phyloP scores from a whole-genome alignment of 1,284 basidiomycete genomes.

The Athelia sp. region DNA sequence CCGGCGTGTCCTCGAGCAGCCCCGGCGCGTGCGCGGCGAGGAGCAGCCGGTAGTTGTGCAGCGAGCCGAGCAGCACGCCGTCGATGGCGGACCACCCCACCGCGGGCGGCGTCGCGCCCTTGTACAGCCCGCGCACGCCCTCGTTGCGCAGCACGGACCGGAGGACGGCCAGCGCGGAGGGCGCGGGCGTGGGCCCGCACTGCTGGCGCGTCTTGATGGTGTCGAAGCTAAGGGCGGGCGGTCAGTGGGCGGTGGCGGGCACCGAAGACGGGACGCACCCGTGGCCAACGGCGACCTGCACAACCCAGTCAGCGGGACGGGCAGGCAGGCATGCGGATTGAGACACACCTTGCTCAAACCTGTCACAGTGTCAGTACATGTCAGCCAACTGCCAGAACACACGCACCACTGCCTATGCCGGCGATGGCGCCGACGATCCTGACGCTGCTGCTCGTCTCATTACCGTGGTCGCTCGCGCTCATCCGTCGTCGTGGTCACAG shows the following conservation, averaged over 20 bases:
- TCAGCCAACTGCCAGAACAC: slow-evolving; percentile 2
- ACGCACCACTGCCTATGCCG: slow-evolving; percentile 57
- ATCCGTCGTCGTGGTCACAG: too few relatives aligned
- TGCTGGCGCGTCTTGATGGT: slow-evolving; percentile 76
- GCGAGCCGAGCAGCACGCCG: slow-evolving; percentile 67
- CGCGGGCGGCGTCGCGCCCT: slow-evolving; percentile 71
- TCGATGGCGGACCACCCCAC: slow-evolving; percentile 78
- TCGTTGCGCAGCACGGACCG: slow-evolving; percentile 60
- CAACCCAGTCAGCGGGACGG: slow-evolving; percentile 9
- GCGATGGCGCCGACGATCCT: slow-evolving; percentile 56
- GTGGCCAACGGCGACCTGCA: slow-evolving; percentile 68
- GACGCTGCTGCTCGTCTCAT: neutral
- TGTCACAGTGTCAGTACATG: slow-evolving; percentile 15
- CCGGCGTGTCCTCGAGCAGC: slow-evolving; percentile 47
- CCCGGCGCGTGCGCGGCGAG: slow-evolving; percentile 39
- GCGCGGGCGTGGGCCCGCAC: slow-evolving; percentile 70
- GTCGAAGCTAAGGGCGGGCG: slow-evolving; percentile 56
- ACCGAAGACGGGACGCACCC: slow-evolving; percentile 35
- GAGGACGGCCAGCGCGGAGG: slow-evolving; percentile 60
- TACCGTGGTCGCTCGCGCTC: neutral
- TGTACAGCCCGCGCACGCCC: slow-evolving; percentile 58
- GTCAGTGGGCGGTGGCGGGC: neutral
- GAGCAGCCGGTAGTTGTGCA: slow-evolving; percentile 70
- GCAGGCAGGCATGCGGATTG: slow-evolving; percentile 3
- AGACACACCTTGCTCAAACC: slow-evolving; percentile 54